Base-by-base conservation (phyloP, 768 basidiomycete species). In the Serendipita vermifera region DNA sequence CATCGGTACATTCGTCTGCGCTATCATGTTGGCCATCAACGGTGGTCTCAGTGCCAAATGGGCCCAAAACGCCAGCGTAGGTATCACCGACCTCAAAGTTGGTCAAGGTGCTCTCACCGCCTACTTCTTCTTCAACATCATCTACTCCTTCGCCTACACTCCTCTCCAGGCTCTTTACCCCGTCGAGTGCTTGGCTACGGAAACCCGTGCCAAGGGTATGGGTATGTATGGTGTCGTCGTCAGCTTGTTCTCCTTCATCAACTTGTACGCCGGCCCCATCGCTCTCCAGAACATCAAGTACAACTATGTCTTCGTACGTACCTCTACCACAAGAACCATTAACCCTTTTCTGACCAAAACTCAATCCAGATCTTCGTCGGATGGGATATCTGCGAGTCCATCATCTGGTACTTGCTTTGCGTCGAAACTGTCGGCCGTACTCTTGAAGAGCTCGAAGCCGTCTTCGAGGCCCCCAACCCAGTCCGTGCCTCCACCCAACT, bases 161-260 rank as follows among this genome's bases (percentile, higher is more conserved):
- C 79, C 79, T 7, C 71, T 82, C 24, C 80, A 81, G 65, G 78
- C 74, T 0, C 64, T 79, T 4, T 78, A 79, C 58, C 77, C 79
- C 3, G 73, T 74, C 17, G 80, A 81, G 60, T 76, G 75, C 61
- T 66, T 81, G 15, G 70, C 75, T 55, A 78, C 75, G 54, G 79
- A 76, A 38, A 75, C 77, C 29, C 73, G 79, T 39, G 79, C 79
- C 3, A 81, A 81, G 64, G 80, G 80, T 57, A 78, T 82, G 72
- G 78, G 78, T 3, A 63, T 77, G 68, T 79, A 68, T 57, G 75
- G 63, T 24, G 58, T 65, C 51, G 64, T 66, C 33, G 60, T 62
- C 56, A 58, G 59, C 41, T 57, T 60, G 20, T 51, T 51, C 46
- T 51, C 46, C 5, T 69, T 69, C 64, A 68, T 71, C 63, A 80